Evolutionary conservation across 257 asterid species (phyloP), one percentile per base, ranked within the genome.

Genomic region (Salvia rosmarinus): DNA sequence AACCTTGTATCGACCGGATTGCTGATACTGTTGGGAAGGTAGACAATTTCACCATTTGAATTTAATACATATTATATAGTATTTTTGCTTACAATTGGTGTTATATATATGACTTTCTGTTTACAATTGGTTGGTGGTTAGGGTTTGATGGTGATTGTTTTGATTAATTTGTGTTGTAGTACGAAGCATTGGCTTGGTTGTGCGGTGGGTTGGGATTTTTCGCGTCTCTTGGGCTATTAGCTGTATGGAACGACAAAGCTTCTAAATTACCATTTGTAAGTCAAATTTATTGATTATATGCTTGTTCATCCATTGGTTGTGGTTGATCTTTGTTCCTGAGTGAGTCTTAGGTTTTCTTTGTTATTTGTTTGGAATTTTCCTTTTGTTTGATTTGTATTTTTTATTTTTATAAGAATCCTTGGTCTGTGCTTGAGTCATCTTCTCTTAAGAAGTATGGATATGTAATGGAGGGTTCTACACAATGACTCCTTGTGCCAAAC

Each of bases 21-120:
- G 98, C 98, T 32, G 94, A 87, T 74, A 89, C 97, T 3, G 92
- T 93, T 35, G 97, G 98, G 74, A 90, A 90, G 97, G 98, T 89
- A 4, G 74, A 54, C 49, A 11, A 37, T 64, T 55, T 47, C 13
- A 50, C 65, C 17, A n/a, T 35, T 51, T 17, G 2, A 37, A 39
- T 67, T 6, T 39, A 43, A 23, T 25, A 2, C 56, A 12, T n/a
- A 1, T 43, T 21, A n/a, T n/a, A n/a, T n/a, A n/a, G n/a, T n/a
- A n/a, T n/a, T 32, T 11, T 5, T 52, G 6, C 1, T 11, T 40
- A 34, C 23, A 14, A 16, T 4, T 71, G 11, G 5, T 4, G 5
- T 4, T 12, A 13, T 23, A 7, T 4, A 1, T 46, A 11, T 54
- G 2, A 32, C 0, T 55, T 60, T 54, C 2, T 65, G 43, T 74